These are phyloP conservation scores for Camelina neglecta DNA, from an alignment of 345 rosid species.

Conservation along the genomic window DNA sequence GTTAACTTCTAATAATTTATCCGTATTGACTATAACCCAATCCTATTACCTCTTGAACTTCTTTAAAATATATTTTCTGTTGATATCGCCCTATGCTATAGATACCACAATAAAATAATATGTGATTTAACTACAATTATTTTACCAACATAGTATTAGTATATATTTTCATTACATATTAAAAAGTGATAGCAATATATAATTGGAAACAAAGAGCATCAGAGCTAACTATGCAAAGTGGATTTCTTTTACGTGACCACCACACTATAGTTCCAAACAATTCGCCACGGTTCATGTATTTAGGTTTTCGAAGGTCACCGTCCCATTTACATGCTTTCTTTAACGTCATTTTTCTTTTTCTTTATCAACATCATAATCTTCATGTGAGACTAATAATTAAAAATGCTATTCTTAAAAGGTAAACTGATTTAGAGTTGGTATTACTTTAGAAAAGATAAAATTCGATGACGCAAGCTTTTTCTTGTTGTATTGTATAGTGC, in stretches of 20 bases:
- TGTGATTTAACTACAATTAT: not conserved
- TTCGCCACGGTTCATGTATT: constrained; percentile 36
- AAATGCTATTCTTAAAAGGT: constrained; percentile 18
- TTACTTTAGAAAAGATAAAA: constrained; percentile 18
- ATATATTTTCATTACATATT: constrained; percentile 16
- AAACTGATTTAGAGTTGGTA: constrained; percentile 27
- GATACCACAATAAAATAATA: not conserved
- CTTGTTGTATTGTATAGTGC: constrained; percentile 4
- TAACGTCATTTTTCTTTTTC: constrained; percentile 4
- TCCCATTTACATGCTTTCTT: constrained; percentile 37
- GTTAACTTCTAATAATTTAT: no score
- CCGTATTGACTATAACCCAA: no score
- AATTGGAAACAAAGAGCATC: constrained; percentile 7
- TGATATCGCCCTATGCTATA: no score
- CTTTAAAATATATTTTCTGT: no score
- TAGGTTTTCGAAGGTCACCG: constrained; percentile 36
- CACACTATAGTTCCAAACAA: constrained; percentile 35
- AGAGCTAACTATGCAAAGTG: constrained; percentile 24
- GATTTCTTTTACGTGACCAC: constrained; percentile 10
- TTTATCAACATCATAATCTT: constrained; percentile 15
- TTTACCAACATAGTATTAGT: not conserved
- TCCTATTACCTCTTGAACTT: no score
- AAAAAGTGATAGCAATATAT: constrained; percentile 6
- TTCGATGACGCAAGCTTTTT: constrained; percentile 27
- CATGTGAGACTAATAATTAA: constrained; percentile 19